phyloP scores from a whole-genome alignment of 2,329 filamentous ascomycete species.

The Xylariales sp. region DNA sequence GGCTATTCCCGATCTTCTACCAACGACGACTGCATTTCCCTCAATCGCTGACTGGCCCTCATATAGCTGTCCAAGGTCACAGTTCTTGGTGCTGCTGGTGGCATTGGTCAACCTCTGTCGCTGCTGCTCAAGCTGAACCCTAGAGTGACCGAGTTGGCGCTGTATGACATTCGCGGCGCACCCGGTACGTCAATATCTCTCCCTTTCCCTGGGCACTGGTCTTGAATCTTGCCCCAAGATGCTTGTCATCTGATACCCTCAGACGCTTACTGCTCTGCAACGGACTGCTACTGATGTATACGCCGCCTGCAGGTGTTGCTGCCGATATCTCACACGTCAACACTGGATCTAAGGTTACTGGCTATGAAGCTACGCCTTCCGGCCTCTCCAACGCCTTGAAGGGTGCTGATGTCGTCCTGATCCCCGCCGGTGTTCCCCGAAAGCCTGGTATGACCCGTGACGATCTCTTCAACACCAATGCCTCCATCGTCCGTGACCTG shows the following conservation, averaged over 20 bases:
- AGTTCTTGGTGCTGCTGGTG: slow-evolving; percentile 93
- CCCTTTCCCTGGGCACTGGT: slow-evolving; percentile 4
- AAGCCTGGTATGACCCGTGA: slow-evolving; percentile 99
- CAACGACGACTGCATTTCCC: slow-evolving; percentile 3
- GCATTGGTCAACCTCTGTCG: slow-evolving; percentile 97
- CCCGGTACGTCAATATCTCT: slow-evolving; percentile 62
- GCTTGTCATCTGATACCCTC: too few species aligned
- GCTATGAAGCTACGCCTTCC: slow-evolving; percentile 72
- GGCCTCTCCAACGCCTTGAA: slow-evolving; percentile 77
- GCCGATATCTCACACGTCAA: slow-evolving; percentile 99
- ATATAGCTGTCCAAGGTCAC: slow-evolving; percentile 89
- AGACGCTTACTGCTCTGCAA: too few species aligned
- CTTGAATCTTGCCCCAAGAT: too few species aligned
- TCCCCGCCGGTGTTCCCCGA: slow-evolving; percentile 96
- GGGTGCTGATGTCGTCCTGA: slow-evolving; percentile 89
- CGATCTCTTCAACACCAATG: slow-evolving; percentile 99
- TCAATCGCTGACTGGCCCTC: slow-evolving; percentile 16
- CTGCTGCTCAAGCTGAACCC: slow-evolving; percentile 99
- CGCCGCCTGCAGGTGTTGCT: slow-evolving; percentile 68
- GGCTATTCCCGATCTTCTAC: slow-evolving; percentile 9
- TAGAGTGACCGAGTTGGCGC: slow-evolving; percentile 84
- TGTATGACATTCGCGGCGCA: slow-evolving; percentile 95
- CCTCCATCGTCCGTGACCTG: slow-evolving; percentile 96
- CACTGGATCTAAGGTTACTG: slow-evolving; percentile 92
- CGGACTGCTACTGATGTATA: neutral